Conservation (phyloP, 306 rosid genomes). For the Cyclanthera cordifolia region DNA sequence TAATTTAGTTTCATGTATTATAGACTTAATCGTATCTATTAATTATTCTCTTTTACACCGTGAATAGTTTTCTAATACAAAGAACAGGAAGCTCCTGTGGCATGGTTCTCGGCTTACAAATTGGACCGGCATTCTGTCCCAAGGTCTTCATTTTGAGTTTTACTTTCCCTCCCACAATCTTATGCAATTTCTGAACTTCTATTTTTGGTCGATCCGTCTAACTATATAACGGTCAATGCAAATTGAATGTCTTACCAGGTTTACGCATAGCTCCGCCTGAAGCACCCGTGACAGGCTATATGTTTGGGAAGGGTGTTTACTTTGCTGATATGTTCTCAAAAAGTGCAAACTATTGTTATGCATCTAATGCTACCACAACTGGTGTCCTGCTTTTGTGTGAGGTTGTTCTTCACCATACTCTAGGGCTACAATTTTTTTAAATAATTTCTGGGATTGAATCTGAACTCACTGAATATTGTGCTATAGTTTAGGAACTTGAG, state of each 20-base stretch:
- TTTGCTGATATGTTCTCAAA: conserved; percentile 99
- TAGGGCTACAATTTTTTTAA: background rate
- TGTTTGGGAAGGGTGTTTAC: conserved; percentile 96
- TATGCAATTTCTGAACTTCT: background rate
- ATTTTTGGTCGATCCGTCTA: conserved; percentile 11
- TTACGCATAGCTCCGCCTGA: conserved; percentile 98
- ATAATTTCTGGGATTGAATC: background rate
- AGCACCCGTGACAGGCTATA: conserved; percentile 90
- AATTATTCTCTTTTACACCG: conserved; percentile 8
- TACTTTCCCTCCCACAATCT: background rate
- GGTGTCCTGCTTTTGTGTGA: conserved; percentile 93
- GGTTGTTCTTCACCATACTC: conserved; percentile 30
- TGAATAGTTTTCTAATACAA: conserved; percentile 49
- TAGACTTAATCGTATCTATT: background rate
- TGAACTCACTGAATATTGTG: background rate
- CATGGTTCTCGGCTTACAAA: conserved; percentile 95
- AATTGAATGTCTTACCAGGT: conserved; percentile 30
- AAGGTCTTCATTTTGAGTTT: conserved; percentile 41
- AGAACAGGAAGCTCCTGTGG: conserved; percentile 88
- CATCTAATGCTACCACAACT: conserved; percentile 32
- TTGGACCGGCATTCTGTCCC: conserved; percentile 96
- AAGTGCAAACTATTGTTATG: conserved; percentile 90
- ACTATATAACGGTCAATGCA: conserved; percentile 11
- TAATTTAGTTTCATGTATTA: background rate
- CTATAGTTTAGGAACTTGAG: background rate